Percentiles rank a stretch among this genome's conserved stretches.
These are phyloP conservation scores for Canavalia gladiata DNA, from an alignment of 306 rosid genomes.

Conservation along the genomic window DNA sequence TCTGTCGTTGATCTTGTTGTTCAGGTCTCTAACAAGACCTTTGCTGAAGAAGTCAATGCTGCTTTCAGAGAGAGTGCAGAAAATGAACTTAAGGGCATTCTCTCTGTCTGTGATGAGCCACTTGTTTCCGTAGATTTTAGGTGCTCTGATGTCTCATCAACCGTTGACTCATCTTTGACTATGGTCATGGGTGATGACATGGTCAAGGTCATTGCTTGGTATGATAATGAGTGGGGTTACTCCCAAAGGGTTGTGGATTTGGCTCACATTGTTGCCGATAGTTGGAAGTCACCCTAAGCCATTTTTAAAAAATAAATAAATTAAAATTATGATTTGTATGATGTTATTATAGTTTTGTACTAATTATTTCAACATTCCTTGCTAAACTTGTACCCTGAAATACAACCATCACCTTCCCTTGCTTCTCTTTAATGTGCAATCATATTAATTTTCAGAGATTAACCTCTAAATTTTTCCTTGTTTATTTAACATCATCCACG, in stretches of 20 bases:
- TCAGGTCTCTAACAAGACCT: conserved; percentile 79
- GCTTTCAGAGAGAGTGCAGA: conserved; percentile 84
- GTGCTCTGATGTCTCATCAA: conserved; percentile 83
- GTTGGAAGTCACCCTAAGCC: conserved; percentile 59
- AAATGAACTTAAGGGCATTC: conserved; percentile 73
- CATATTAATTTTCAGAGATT: neutral
- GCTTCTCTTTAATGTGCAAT: conserved; percentile 43
- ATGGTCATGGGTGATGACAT: conserved; percentile 92
- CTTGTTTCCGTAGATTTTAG: conserved; percentile 83
- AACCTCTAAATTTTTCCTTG: no score
- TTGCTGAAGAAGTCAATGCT: conserved; percentile 86
- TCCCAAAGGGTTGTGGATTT: conserved; percentile 90
- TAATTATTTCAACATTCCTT: neutral
- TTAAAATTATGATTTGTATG: neutral
- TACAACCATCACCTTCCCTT: conserved; percentile 47
- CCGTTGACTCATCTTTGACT: conserved; percentile 83
- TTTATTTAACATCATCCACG: no score
- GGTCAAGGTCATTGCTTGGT: conserved; percentile 95
- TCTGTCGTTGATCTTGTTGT: conserved; percentile 87
- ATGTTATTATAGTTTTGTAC: conserved; percentile 18
- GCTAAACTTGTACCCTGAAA: conserved; percentile 50
- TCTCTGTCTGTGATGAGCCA: conserved; percentile 84
- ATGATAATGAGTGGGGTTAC: conserved; percentile 91
- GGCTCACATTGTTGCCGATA: conserved; percentile 87
- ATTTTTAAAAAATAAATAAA: neutral